Evolutionary conservation across 1,284 basidiomycete species (phyloP), one percentile per base, ranked within the genome.

Genomic region (Phenoliferia sp.): DNA sequence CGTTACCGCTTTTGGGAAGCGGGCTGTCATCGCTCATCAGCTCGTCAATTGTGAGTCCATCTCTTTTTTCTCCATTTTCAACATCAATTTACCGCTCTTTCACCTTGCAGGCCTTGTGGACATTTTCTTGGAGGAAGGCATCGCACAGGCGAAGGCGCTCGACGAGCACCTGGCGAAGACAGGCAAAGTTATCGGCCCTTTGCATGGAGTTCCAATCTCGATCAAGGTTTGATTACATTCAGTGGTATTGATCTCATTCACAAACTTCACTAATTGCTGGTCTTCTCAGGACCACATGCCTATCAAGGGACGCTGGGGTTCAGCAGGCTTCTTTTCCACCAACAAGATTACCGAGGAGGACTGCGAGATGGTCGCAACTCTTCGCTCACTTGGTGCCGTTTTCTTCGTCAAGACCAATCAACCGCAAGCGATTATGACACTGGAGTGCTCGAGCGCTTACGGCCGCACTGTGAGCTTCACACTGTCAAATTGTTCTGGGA

Each of bases 181-280:
- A 2, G 79, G 79, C 2, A 76, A 76, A 54, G 72, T 79, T 7
- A 69, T 79, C 0, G 83, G 83, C 0, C 80, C 82, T 0, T 77
- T 84, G 3, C 82, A 65, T 16, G 83, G 83, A 28, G 74, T 84
- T 3, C 86, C 85, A 0, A 77, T 85, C 50, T 80, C 80, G 29
- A 76, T 83, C 74, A 86, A 86, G 77, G 85, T 86, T 71, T 84
- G 85, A 69, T 82, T 77, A n/a, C n/a, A n/a, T n/a, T n/a, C n/a
- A n/a, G n/a, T n/a, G 36, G 70, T 68, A 61, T 68, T 76, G 52
- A 64, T 15, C 31, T 3, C 2, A n/a, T 34, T 1, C 4, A 15
- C 22, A 6, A 3, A n/a, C 34, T 28, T 50, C 1, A 29, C 31
- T 26, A 6, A 26, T 17, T 35, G 19, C 3, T 19, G 10, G 15